Percentiles rank a stretch among this genome's conserved stretches.
Conservation (phyloP, 805 yeast species). For the Cyberlindnera misumaiensis region DNA sequence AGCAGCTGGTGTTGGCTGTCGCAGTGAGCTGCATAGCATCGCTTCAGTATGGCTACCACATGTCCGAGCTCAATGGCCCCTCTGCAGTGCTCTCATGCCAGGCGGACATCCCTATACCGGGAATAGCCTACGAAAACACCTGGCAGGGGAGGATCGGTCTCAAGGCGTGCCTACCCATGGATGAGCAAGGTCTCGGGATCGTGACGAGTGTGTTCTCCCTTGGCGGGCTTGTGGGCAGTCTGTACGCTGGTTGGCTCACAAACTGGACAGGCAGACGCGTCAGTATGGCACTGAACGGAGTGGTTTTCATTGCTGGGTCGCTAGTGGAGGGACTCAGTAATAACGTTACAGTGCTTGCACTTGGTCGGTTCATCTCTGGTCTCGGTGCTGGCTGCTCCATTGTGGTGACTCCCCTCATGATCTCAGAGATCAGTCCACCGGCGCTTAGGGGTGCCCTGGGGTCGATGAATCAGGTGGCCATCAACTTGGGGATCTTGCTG, state of each 20-base stretch:
- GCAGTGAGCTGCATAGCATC: constrained; percentile 68
- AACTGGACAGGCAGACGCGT: constrained; percentile 58
- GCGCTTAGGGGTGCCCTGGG: constrained; percentile 73
- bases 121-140: constrained; percentile 16
- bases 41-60: constrained; percentile 88
- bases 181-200: constrained; percentile 54
- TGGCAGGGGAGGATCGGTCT: constrained; percentile 34
- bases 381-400: constrained; percentile 82
- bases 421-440: constrained; percentile 74
- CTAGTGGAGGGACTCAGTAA: constrained; percentile 46
- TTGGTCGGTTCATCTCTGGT: constrained; percentile 78
- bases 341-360: constrained; percentile 34
- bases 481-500: constrained; percentile 75
- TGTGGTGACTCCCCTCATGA: constrained; percentile 76
- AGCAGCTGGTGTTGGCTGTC: constrained; percentile 36
- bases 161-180: constrained; percentile 51
- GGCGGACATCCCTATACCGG: constrained; percentile 20
- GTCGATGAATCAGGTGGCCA: constrained; percentile 80
- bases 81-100: constrained; percentile 61
- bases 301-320: constrained; percentile 56
- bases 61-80: constrained; percentile 93
- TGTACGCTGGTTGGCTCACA: constrained; percentile 58
- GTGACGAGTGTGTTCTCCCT: constrained; percentile 74
- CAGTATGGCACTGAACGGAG: constrained; percentile 44
- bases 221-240: constrained; percentile 78